These are phyloP conservation scores for Chaetothyriales sp. DNA, from an alignment of 2,329 filamentous ascomycete genomes.

Conservation along the genomic window DNA sequence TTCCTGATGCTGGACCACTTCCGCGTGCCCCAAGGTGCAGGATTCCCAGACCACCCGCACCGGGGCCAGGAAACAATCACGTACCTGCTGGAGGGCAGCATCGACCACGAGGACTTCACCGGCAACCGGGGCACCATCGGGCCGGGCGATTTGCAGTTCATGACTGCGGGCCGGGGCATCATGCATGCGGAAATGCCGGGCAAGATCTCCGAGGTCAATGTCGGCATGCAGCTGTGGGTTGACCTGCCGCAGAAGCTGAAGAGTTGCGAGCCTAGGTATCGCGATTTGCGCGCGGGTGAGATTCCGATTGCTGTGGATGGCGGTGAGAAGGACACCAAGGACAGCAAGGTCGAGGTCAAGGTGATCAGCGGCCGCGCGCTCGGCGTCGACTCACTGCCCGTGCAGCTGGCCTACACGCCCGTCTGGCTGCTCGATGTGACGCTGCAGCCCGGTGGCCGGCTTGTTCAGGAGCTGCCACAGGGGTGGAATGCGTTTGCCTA, in stretches of 20 bases:
- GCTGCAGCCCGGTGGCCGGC: constrained; percentile 60
- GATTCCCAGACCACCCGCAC: constrained; percentile 77
- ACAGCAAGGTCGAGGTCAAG: constrained; percentile 63
- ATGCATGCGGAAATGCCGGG: constrained; percentile 93
- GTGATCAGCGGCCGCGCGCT: constrained; percentile 78
- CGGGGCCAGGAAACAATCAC: constrained; percentile 82
- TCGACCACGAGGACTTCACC: constrained; percentile 87
- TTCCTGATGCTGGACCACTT: constrained; percentile 98
- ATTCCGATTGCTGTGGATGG: constrained; percentile 62
- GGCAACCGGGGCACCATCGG: constrained; percentile 72
- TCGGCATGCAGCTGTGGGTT: constrained; percentile 91
- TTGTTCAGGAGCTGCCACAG: constrained; percentile 59
- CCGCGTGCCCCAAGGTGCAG: constrained; percentile 59
- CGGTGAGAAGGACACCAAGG: constrained; percentile 21
- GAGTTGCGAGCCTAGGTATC: constrained; percentile 78
- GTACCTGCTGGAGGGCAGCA: constrained; percentile 68
- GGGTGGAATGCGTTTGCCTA: constrained; percentile 89
- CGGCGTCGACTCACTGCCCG: constrained; percentile 54
- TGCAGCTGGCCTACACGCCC: constrained; percentile 87
- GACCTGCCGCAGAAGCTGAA: constrained; percentile 73
- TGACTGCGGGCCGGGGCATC: constrained; percentile 85
- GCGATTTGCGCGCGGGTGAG: constrained; percentile 63
- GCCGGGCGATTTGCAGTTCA: constrained; percentile 87
- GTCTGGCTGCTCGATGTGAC: constrained; percentile 88
- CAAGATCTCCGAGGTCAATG: constrained; percentile 63